Percentiles rank a stretch among this genome's conserved stretches.
phyloP scores from a whole-genome alignment of 2,329 filamentous ascomycete genomes.

The Penicillium sp. region DNA sequence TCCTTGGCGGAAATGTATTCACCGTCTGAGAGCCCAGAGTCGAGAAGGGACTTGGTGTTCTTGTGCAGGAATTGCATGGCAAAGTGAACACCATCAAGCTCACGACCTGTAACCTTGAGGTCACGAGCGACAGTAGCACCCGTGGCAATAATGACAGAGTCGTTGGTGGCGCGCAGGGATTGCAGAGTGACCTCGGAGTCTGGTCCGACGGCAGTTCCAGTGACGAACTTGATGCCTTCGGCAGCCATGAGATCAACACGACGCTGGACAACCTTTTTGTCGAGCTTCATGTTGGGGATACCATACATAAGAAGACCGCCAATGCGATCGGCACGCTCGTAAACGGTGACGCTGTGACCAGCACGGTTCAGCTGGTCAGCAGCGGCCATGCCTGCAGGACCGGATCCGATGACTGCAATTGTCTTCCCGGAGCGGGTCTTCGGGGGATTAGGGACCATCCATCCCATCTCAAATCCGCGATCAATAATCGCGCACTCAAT shows the following conservation, averaged over 20 bases:
- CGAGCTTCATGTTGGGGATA: slow-evolving; percentile 99
- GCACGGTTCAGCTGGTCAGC: slow-evolving; percentile 94
- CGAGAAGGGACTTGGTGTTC: slow-evolving; percentile 96
- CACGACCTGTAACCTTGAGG: slow-evolving; percentile 84
- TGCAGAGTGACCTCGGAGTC: slow-evolving; percentile 67
- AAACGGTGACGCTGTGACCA: slow-evolving; percentile 85
- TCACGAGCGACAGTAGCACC: slow-evolving; percentile 93
- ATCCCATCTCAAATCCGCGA: slow-evolving; percentile 95
- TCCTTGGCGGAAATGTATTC: slow-evolving; percentile 92
- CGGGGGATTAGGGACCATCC: slow-evolving; percentile 86
- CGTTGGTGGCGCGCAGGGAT: slow-evolving; percentile 71
- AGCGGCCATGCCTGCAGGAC: slow-evolving; percentile 83
- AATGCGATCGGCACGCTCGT: slow-evolving; percentile 86
- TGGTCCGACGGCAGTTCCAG: slow-evolving; percentile 75
- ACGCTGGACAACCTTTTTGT: slow-evolving; percentile 95
- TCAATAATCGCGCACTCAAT: slow-evolving; percentile 98
- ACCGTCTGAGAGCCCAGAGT: slow-evolving; percentile 81
- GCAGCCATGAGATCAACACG: slow-evolving; percentile 92
- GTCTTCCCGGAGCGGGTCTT: slow-evolving; percentile 82
- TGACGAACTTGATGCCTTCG: slow-evolving; percentile 82
- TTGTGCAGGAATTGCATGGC: slow-evolving; percentile 97
- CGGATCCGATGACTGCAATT: slow-evolving; percentile 86
- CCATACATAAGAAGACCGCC: slow-evolving; percentile 97
- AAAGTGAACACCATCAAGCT: slow-evolving; percentile 87
- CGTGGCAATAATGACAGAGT: slow-evolving; percentile 87